Evolutionary conservation across 2,329 filamentous ascomycete genomes (phyloP).

Genomic region (Neofusicoccum sp.): DNA sequence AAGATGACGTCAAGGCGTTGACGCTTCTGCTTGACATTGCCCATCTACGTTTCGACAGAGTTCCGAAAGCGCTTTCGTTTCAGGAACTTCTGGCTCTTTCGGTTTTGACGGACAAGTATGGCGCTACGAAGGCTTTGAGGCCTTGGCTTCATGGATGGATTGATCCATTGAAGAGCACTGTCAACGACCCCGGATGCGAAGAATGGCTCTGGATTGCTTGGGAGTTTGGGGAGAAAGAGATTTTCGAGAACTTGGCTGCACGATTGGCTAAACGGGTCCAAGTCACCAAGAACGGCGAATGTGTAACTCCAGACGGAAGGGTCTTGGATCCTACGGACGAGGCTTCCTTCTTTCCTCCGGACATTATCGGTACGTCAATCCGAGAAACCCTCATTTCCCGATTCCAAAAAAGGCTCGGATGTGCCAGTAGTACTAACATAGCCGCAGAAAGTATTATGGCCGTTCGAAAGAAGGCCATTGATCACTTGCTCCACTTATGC

Average conservation of each 20-base stretch:
- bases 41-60: background rate
- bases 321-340: background rate
- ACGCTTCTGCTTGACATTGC: background rate
- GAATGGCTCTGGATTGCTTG: background rate
- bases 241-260: background rate
- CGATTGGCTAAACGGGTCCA: too few species aligned
- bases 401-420: too few species aligned
- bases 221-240: background rate
- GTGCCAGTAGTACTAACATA: too few species aligned
- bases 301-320: background rate
- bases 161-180: background rate
- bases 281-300: background rate
- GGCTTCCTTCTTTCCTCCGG: too few species aligned
- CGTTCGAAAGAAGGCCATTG: too few species aligned
- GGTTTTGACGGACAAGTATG: background rate
- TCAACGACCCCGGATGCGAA: background rate
- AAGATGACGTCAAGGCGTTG: constrained; percentile 4
- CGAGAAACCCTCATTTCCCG: too few species aligned
- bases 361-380: too few species aligned
- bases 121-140: background rate
- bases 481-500: too few species aligned
- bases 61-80: background rate
- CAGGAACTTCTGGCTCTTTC: background rate
- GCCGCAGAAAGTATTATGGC: too few species aligned
- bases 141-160: background rate